Conservation (phyloP, 2,329 filamentous ascomycete genomes). For the Aspergillus sp. region DNA sequence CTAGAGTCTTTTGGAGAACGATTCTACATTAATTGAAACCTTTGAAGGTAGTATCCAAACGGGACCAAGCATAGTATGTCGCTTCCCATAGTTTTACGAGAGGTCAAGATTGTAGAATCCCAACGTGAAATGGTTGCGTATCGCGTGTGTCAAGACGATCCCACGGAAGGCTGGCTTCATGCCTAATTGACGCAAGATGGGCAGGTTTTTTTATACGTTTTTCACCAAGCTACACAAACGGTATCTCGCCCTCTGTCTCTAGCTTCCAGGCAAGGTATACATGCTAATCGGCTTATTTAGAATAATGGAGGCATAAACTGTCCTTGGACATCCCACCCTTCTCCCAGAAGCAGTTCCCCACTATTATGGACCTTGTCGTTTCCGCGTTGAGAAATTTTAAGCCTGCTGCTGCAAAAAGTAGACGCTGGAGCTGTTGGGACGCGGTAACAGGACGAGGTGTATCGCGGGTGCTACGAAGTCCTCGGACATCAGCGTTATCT, state of each 20-base stretch:
- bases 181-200: neutral
- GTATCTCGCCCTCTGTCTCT: neutral
- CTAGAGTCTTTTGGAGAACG: neutral
- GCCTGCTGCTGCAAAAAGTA: neutral
- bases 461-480: neutral
- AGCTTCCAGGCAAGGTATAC: neutral
- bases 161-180: neutral
- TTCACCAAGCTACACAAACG: neutral
- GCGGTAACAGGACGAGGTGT: neutral
- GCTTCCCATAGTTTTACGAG: neutral
- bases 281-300: neutral
- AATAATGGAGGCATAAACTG: neutral
- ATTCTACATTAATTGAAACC: neutral
- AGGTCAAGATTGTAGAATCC: neutral
- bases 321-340: neutral
- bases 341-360: neutral
- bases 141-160: neutral
- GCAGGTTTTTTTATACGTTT: neutral
- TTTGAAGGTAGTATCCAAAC: neutral
- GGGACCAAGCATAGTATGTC: neutral
- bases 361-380: neutral
- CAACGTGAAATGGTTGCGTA: neutral
- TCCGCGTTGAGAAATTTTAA: neutral
- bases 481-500: neutral
- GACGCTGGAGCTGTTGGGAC: neutral